Evolutionary conservation across 2,329 filamentous ascomycete genomes (phyloP).

Genomic region (Corinectria fuckeliana): DNA sequence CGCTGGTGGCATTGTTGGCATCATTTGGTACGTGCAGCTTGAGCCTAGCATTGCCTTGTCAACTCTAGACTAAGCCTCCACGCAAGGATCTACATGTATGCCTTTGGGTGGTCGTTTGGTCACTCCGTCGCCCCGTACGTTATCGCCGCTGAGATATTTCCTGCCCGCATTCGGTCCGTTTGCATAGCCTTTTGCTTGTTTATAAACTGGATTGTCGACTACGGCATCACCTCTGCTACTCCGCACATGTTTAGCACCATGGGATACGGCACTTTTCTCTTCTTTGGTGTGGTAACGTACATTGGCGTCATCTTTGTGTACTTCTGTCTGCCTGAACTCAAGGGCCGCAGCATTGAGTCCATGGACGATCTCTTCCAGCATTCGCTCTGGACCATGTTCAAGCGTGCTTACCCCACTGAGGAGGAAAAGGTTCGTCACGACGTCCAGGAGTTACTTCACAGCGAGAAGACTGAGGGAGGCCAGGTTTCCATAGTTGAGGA

Average conservation of each 20-base stretch:
- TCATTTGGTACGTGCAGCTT: neutral
- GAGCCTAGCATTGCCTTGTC: neutral
- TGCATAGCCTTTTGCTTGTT: constrained; percentile 27
- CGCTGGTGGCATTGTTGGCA: constrained; percentile 9
- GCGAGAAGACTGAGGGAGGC: constrained; percentile 2
- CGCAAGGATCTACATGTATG: constrained; percentile 30
- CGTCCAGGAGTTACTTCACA: neutral
- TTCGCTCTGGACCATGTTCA: constrained; percentile 17
- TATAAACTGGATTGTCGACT: constrained; percentile 30
- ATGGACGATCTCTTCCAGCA: constrained; percentile 18
- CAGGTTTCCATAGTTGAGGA: constrained; percentile 1
- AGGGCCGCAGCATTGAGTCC: constrained; percentile 12
- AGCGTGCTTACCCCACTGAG: constrained; percentile 11
- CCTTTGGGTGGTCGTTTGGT: constrained; percentile 29
- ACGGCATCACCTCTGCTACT: constrained; percentile 22
- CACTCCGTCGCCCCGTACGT: constrained; percentile 31
- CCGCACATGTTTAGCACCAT: constrained; percentile 29
- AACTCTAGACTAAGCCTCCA: neutral
- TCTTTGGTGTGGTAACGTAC: constrained; percentile 22
- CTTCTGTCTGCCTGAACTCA: constrained; percentile 16
- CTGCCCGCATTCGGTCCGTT: constrained; percentile 29
- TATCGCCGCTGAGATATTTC: constrained; percentile 32
- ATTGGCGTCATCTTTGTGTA: constrained; percentile 9
- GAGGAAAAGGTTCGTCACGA: constrained; percentile 18
- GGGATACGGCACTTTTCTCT: constrained; percentile 27